Percentiles rank a stretch among this genome's conserved stretches.
Evolutionary conservation across 2,329 filamentous ascomycete genomes (phyloP).

Genomic region (Moelleriella libera): DNA sequence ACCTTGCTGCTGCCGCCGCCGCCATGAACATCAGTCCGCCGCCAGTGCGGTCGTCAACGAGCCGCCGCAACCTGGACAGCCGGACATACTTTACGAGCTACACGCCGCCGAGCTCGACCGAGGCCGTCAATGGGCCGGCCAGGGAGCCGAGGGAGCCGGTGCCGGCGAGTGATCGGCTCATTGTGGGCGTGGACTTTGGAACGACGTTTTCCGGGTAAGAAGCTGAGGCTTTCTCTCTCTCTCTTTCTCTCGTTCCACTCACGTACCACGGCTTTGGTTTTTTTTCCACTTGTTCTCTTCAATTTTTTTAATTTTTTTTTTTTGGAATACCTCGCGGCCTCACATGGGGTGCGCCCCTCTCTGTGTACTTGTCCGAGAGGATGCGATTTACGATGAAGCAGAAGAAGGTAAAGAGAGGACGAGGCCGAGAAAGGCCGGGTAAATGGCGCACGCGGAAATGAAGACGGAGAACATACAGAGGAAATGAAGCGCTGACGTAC

Average conservation of each 20-base stretch:
- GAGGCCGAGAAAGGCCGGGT: not conserved
- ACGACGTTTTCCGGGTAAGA: constrained; percentile 64
- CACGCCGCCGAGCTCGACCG: constrained; percentile 40
- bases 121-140: constrained; percentile 48
- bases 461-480: not conserved
- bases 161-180: constrained; percentile 46
- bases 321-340: no score
- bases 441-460: no score
- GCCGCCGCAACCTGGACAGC: constrained; percentile 39
- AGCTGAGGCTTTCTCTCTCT: constrained; percentile 16
- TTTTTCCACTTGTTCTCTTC: not conserved
- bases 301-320: not conserved
- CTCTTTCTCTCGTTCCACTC: not conserved
- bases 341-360: no score
- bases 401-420: not conserved
- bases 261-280: not conserved
- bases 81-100: constrained; percentile 42
- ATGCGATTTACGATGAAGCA: not conserved
- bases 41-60: constrained; percentile 30
- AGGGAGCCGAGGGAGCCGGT: constrained; percentile 39
- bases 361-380: not conserved
- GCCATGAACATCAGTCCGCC: constrained; percentile 32
- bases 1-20: no score
- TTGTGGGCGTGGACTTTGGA: constrained; percentile 71
- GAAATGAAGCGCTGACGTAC: not conserved